A percentile compares a stretch with the other conserved stretches of the same genome.
Evolutionary conservation across 805 yeast species (phyloP).

Genomic region (Sungouiella thailandica): DNA sequence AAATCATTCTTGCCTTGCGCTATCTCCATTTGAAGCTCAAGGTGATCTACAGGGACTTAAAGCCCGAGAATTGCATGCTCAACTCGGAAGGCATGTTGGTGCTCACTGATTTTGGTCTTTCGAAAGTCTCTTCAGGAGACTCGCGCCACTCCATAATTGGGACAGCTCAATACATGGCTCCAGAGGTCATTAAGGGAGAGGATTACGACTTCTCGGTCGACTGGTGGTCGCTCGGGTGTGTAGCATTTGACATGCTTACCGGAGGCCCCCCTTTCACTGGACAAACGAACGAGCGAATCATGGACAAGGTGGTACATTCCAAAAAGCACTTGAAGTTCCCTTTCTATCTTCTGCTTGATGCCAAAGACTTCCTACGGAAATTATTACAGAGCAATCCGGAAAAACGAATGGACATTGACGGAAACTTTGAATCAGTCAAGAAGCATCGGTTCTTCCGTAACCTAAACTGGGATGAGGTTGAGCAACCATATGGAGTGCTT

Average conservation of each 20-base stretch:
- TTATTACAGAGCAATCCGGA: slow-evolving; percentile 64
- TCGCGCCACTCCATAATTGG: slow-evolving; percentile 56
- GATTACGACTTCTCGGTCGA: slow-evolving; percentile 77
- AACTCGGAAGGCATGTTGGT: slow-evolving; percentile 37
- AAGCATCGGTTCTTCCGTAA: slow-evolving; percentile 74
- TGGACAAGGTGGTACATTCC: slow-evolving; percentile 64
- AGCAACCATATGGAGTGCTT: slow-evolving; percentile 40
- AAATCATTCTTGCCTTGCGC: slow-evolving; percentile 15
- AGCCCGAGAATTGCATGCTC: slow-evolving; percentile 44
- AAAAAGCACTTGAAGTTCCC: slow-evolving; percentile 63
- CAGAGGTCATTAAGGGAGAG: slow-evolving; percentile 76
- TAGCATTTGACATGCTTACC: slow-evolving; percentile 71
- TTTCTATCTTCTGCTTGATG: slow-evolving; percentile 70
- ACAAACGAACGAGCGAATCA: slow-evolving; percentile 65
- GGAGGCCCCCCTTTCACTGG: slow-evolving; percentile 92
- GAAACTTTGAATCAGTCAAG: slow-evolving; percentile 48
- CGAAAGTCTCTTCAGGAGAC: slow-evolving; percentile 34
- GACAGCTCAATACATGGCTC: slow-evolving; percentile 85
- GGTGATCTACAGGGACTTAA: slow-evolving; percentile 40
- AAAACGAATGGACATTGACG: slow-evolving; percentile 53
- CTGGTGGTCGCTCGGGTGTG: slow-evolving; percentile 92
- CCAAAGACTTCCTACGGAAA: slow-evolving; percentile 67
- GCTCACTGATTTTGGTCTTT: slow-evolving; percentile 41
- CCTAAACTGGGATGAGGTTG: slow-evolving; percentile 62
- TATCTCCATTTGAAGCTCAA: slow-evolving; percentile 22